Evolutionary conservation across 2,329 filamentous ascomycete species (phyloP), one percentile per base, ranked within the genome.

Genomic region (Xylaria sp.): DNA sequence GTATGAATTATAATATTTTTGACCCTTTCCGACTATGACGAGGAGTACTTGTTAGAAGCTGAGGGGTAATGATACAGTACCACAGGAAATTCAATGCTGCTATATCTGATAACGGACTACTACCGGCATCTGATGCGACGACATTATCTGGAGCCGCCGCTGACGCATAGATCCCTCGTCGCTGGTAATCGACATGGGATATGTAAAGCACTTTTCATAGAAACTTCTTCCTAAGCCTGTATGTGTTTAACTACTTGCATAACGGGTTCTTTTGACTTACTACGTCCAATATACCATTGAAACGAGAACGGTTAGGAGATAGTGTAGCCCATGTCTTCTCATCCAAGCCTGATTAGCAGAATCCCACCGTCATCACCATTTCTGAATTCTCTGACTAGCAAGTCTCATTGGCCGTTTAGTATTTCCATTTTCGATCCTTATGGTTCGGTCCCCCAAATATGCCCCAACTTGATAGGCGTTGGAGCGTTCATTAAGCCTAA

Each of bases 401-500:
- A 5, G 2, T 25, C 11, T 4, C 3, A 44, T 49, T 47, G 2
- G 47, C 11, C n/a, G 22, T 39, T 2, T 3, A 15, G 15, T 6
- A 20, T 10, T 15, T 29, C n/a, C 13, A n/a, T 42, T 13, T 17
- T 5, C 13, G 5, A 25, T 31, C n/a, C 36, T 10, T n/a, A 27
- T 17, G 7, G 11, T 38, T 38, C 7, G 20, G n/a, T 36, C 7
- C 22, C 42, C 10, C 22, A 33, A 11, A 29, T 50, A 11, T 50
- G 15, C 65, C 31, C 53, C 58, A 36, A 59, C 33, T 13, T 9
- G 7, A 49, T 25, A 27, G 15, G 29, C 38, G 53, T 9, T 17
- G 51, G 33, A 64, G 45, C n/a, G 54, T 53, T 17, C 27, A 39
- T 42, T 65, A 29, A 61, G 42, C 39, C 22, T 58, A 54, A 20